Base-by-base conservation (phyloP, 495 filamentous ascomycete species). In the Xylaria curta region DNA sequence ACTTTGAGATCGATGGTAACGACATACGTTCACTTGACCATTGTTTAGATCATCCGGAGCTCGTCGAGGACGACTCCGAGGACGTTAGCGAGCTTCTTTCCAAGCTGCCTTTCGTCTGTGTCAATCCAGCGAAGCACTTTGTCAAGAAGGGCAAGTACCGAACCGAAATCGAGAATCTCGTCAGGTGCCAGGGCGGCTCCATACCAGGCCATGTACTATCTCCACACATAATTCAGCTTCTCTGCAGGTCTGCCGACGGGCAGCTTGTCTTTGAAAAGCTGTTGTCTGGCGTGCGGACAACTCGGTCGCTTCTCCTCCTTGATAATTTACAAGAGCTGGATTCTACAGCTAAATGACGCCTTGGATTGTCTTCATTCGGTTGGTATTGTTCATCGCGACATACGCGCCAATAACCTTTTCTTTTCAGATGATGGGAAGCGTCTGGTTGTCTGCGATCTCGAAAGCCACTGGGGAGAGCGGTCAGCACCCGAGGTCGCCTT, bases 141-240 rank as follows among this genome's bases (percentile, higher is more conserved):
- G 58, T 73, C 54, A 81, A 81, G 63, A 76, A 76, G 64, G 61
- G 72, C 21, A 78, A 79, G 72, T 81, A 81, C 63, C 46, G 65
- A 42, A 76, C 72, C 59, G 78, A 81, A 65, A 78, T 80, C 36
- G 36, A 66, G 19, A 81, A 79, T 44, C 74, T 81, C 44, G 36
- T 81, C 7, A 64, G 40, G 21, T 79, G 75, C 65, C 76, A 81
- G 40, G 72, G 76, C 13, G 78, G 76, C 40, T 53, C 49, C 4
- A 3, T 19, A 2, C 19, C 49, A n/a, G 49, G 49, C 49, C 13
- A 53, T 19, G 3, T 17, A 19, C 49, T 53, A 8, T 53, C 49
- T 53, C 49, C 49, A 17, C 17, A 53, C 49, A 8, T 53, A 1
- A 21, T 53, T 24, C 49, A 53, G 19, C 49, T 53, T 21, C 49